Evolutionary conservation across 2,329 filamentous ascomycete genomes (phyloP), one percentile per base, ranked within the genome.

Genomic region (Ilyonectria destructans): DNA sequence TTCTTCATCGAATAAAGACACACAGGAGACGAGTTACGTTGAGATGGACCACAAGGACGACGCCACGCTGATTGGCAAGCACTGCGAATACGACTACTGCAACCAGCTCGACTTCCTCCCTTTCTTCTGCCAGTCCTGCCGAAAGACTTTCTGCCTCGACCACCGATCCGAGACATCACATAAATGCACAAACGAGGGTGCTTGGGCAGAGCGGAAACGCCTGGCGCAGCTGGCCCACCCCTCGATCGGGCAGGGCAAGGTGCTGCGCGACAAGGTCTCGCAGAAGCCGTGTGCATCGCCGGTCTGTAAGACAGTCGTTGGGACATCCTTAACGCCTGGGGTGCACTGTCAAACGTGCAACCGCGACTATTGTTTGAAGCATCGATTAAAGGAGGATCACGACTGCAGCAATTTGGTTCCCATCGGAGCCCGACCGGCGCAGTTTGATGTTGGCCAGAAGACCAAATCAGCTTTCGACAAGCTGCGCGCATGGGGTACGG

Each of bases 71-170:
- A 92, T 98, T 75, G 96, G 96, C 81, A 90, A 90, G 69, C 95
- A 98, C 85, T 99, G 96, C 88, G 91, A 98, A 81, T 92, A 93
- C 82, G 86, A 92, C 72, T 97, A 94, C 86, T 99, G 96, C 86
- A 92, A 95, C 80, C 93, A 96, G 79, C 93, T 98, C 68, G 96
- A 98, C 83, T 98, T 99, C 81, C 90, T 99, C 5, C 96, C 96
- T 4, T 98, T 98, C 82, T 88, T 91, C 78, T 99, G 96, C 84
- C 93, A 97, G 80, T 96, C 93, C 74, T 99, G 96, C 84, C 88
- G 81, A 71, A 88, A 89, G 66, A 96, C 92, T 17, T 99, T 91
- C 85, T 99, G 97, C 81, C 92, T 97, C 73, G 96, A 98, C 79
- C 96, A 99, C 86, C 93, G 96, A 62, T 92, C 90, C 76, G 96